Evolutionary conservation across 495 filamentous ascomycete species (phyloP).

Genomic region (Neurospora sp.): DNA sequence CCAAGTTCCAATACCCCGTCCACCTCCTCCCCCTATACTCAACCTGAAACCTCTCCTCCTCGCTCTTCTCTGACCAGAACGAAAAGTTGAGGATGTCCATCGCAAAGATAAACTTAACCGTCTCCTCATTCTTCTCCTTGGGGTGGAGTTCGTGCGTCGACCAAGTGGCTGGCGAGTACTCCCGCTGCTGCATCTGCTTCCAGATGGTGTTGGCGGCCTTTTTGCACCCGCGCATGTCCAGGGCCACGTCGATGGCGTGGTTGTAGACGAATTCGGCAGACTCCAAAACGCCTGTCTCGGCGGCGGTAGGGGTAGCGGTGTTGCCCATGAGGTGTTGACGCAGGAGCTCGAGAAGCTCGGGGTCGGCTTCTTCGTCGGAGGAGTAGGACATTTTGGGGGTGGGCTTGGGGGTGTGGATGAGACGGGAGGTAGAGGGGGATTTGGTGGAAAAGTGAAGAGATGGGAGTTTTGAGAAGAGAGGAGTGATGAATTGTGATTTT

Average conservation of each 20-base stretch:
- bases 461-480: not conserved
- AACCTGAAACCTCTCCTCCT: conserved; percentile 62
- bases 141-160: conserved; percentile 87
- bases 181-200: conserved; percentile 68
- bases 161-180: conserved; percentile 79
- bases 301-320: conserved; percentile 25
- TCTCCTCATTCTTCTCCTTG: conserved; percentile 60
- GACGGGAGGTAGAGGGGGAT: not conserved
- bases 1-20: conserved; percentile 94
- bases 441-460: not conserved
- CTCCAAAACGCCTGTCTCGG: conserved; percentile 73
- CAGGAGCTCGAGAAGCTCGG: conserved; percentile 77
- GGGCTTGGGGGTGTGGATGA: not conserved
- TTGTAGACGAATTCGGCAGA: conserved; percentile 80
- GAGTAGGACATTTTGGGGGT: conserved; percentile 65
- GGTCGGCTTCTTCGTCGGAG: conserved; percentile 83
- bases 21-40: conserved; percentile 70
- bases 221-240: conserved; percentile 70
- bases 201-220: conserved; percentile 70
- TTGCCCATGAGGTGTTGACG: conserved; percentile 64
- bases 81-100: conserved; percentile 96
- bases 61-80: conserved; percentile 62
- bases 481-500: not conserved
- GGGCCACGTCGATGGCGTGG: conserved; percentile 84
- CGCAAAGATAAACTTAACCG: conserved; percentile 85